phyloP scores from a whole-genome alignment of 164 flowering plant genomes.

The Akebia trifoliata region DNA sequence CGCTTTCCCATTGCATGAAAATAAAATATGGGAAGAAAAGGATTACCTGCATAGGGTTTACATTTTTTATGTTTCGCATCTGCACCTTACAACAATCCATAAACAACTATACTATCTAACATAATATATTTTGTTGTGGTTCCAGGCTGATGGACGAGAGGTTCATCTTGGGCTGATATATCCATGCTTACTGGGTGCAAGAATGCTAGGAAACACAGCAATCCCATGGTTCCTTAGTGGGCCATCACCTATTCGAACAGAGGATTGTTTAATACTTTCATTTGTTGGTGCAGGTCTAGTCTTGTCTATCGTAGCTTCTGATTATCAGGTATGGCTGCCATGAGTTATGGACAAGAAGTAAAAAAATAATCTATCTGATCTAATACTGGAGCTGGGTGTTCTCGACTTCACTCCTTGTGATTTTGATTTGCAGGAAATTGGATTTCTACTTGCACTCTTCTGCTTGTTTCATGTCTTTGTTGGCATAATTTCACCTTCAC shows the following conservation, averaged over 20 bases:
- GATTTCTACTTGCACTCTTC: constrained; percentile 58
- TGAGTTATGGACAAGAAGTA: background rate
- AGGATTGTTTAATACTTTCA: constrained; percentile 55
- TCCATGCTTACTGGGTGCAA: constrained; percentile 84
- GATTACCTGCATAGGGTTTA: too few species aligned
- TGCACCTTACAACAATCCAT: too few species aligned
- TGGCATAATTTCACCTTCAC: constrained; percentile 75
- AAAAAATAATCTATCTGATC: background rate
- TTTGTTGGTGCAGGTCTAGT: constrained; percentile 49
- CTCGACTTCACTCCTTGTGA: background rate
- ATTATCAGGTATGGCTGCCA: constrained; percentile 68
- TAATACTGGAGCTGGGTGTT: background rate
- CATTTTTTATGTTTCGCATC: background rate
- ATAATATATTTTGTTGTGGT: constrained; percentile 6
- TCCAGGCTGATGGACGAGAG: constrained; percentile 96
- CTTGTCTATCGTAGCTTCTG: constrained; percentile 69
- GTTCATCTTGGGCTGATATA: constrained; percentile 70
- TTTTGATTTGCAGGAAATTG: constrained; percentile 66
- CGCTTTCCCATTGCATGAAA: too few species aligned
- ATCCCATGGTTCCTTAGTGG: constrained; percentile 74
- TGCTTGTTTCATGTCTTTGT: constrained; percentile 66
- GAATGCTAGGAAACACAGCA: constrained; percentile 86
- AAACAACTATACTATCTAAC: too few species aligned
- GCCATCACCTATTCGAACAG: constrained; percentile 47
- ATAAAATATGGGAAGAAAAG: too few species aligned